A percentile compares a stretch with the other conserved stretches of the same genome.
phyloP scores from a whole-genome alignment of 257 asterid genomes.

The Gynochthodes officinalis region DNA sequence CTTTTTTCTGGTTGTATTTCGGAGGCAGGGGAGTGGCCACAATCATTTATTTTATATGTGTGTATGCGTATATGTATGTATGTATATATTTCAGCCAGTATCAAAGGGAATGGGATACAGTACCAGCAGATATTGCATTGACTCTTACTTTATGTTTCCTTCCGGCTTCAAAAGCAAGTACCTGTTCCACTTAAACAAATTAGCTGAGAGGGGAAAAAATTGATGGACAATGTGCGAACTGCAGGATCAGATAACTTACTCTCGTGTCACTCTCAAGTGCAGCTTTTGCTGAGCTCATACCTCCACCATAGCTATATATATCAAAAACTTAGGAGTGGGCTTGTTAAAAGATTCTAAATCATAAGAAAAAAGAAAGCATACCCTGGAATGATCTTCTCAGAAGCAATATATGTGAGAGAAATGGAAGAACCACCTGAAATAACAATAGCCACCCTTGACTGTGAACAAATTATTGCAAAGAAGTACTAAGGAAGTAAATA shows the following conservation, averaged over 20 bases:
- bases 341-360: constrained; percentile 10
- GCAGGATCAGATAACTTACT: constrained; percentile 37
- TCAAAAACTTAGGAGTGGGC: constrained; percentile 11
- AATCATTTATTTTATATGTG: background rate
- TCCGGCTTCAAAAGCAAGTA: constrained; percentile 93
- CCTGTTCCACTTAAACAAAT: constrained; percentile 39
- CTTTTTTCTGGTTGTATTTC: background rate
- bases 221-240: background rate
- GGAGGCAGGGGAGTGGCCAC: background rate
- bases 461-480: background rate
- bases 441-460: constrained; percentile 14
- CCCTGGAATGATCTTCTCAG: constrained; percentile 93
- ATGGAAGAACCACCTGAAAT: constrained; percentile 74
- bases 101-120: constrained; percentile 7
- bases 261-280: constrained; percentile 86
- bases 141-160: constrained; percentile 83
- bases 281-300: constrained; percentile 94
- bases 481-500: background rate
- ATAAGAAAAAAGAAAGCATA: constrained; percentile 21
- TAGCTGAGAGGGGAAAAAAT: background rate
- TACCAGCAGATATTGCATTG: constrained; percentile 94
- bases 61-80: too few relatives aligned
- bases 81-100: background rate
- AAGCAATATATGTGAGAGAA: constrained; percentile 81
- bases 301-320: constrained; percentile 72